phyloP scores from a whole-genome alignment of 495 filamentous ascomycete genomes.

The Aspergillus sclerotiicarbonarius region DNA sequence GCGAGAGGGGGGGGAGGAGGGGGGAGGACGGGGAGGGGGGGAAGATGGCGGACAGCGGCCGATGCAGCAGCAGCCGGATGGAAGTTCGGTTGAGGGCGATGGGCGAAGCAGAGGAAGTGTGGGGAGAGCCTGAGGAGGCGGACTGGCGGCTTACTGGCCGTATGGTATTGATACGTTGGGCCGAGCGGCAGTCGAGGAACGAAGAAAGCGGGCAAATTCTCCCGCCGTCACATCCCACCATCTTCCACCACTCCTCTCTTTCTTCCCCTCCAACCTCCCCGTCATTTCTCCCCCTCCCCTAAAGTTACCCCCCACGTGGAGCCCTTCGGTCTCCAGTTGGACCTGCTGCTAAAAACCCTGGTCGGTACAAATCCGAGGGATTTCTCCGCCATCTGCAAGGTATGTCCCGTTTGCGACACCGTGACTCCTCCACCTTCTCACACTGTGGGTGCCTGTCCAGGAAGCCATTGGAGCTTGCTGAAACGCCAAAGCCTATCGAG shows the following conservation, averaged over 20 bases:
- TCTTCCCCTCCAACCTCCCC: background rate
- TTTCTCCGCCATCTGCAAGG: background rate
- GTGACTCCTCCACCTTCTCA: background rate
- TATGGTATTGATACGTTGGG: slow-evolving; percentile 4
- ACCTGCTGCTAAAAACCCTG: background rate
- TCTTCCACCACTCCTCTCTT: background rate
- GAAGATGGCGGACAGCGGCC: slow-evolving; percentile 6
- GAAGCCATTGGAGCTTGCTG: slow-evolving; percentile 3
- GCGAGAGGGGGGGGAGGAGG: background rate
- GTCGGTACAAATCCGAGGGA: background rate
- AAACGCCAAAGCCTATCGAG: background rate
- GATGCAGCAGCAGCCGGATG: background rate
- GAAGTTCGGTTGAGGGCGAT: background rate
- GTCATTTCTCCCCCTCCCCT: background rate
- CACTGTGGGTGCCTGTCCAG: background rate
- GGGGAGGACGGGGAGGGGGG: slow-evolving; percentile 10
- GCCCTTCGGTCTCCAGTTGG: background rate
- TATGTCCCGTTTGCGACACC: background rate
- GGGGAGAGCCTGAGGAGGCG: background rate
- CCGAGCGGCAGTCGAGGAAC: slow-evolving; percentile 13
- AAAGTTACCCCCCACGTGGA: background rate
- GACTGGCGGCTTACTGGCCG: background rate
- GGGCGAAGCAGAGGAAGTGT: background rate
- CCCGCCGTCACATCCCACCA: slow-evolving; percentile 14
- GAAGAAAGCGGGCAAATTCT: slow-evolving; percentile 12